Base-by-base conservation (phyloP, 768 basidiomycete species). In the Udeniomyces megalosporus region DNA sequence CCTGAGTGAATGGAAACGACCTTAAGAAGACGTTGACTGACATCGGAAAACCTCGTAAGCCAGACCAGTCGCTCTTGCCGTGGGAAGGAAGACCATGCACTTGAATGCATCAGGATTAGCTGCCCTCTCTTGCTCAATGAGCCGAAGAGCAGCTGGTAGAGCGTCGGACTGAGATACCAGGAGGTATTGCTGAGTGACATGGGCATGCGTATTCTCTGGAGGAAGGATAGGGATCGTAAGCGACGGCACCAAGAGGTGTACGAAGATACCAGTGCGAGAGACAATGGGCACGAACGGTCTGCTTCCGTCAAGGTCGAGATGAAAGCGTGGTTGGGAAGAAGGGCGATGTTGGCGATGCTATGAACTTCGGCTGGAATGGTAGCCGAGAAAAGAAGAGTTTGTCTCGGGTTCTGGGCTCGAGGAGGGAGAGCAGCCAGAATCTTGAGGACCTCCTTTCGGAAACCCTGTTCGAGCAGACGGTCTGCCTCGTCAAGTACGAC, bases 71-170 rank as follows among this genome's bases (percentile, higher is more conserved):
- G 80, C 80, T 58, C 81, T 77, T 7, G 83, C 82, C 6, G 83
- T 85, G n/a, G 82, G 80, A 48, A 81, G 78, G 75, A 85, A 85
- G 6, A 81, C 75, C 71, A 85, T 83, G 17, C 77, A 68, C 55
- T 72, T 71, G 63, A 66, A 69, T n/a, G 62, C 67, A 2, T 60
- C 60, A 14, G 55, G 50, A 32, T 64, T 58, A 7, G 22, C 59
- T 14, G 31, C 34, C 20, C 66, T 54, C 54, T 71, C 71, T n/a
- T 60, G 14, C 44, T 64, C 46, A 26, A 72, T 50, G 11, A 67
- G 54, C 55, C 66, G 64, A n/a, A 69, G 56, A 1, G 67, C 57
- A n/a, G 76, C 74, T 11, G 80, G 74, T 50, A 82, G 67, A 38
- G 74, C 74, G 35, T 78, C 73, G 7, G 70, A 66, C 44, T 77